Evolutionary conservation across 345 rosid species (phyloP).

Genomic region (Euphorbia pulcherrima): DNA sequence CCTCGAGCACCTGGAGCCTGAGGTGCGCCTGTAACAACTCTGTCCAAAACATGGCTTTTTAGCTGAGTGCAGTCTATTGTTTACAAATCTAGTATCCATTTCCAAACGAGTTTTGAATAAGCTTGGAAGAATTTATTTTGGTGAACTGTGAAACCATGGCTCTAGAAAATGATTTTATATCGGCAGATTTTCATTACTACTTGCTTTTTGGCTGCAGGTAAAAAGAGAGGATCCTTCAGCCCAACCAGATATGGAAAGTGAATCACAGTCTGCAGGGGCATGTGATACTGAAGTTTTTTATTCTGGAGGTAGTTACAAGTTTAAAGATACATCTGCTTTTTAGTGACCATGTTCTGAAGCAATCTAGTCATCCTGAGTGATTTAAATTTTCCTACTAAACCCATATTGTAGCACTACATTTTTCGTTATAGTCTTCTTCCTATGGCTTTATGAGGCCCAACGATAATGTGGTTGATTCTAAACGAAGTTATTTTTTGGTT

Average conservation of each 20-base stretch:
- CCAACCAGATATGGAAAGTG: constrained; percentile 28
- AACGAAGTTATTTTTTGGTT: background rate
- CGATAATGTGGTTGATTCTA: background rate
- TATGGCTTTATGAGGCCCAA: background rate
- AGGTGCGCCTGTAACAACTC: no score
- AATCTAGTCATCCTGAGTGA: no score
- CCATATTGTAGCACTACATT: background rate
- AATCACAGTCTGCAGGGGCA: constrained; percentile 39
- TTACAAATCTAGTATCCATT: background rate
- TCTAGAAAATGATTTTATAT: background rate
- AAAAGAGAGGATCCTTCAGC: constrained; percentile 56
- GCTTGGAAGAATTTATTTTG: background rate
- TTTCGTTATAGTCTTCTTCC: background rate
- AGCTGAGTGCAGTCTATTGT: background rate
- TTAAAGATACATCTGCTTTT: background rate
- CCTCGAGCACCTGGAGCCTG: no score
- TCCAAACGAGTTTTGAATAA: background rate
- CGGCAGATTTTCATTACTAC: background rate
- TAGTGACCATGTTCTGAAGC: background rate
- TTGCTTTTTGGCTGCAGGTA: constrained; percentile 45
- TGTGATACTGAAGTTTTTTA: constrained; percentile 33
- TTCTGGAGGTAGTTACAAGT: constrained; percentile 40
- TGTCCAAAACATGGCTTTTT: background rate
- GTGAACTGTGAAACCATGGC: background rate
- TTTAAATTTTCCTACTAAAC: background rate